A percentile compares a stretch with the other conserved stretches of the same genome.
These are phyloP conservation scores for Lithocarpus polystachyus DNA, from an alignment of 306 rosid species.

Conservation along the genomic window DNA sequence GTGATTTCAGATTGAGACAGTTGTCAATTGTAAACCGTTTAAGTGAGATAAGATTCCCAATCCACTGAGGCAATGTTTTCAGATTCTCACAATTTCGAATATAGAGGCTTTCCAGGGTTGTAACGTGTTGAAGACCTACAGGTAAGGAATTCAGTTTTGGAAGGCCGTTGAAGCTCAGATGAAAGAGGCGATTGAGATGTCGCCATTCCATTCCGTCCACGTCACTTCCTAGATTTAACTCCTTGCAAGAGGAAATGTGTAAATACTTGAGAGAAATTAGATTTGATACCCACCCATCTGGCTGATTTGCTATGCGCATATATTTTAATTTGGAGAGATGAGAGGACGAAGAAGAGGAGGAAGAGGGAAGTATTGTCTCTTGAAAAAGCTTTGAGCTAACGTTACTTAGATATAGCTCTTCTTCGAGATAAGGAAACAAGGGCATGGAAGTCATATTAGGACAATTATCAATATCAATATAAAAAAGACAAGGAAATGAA, in stretches of 20 bases:
- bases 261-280: too few species aligned
- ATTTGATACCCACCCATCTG: too few species aligned
- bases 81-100: background rate
- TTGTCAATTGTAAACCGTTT: background rate
- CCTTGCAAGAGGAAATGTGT: too few species aligned
- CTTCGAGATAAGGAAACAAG: background rate
- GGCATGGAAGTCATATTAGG: slow-evolving; percentile 22
- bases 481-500: slow-evolving; percentile 3
- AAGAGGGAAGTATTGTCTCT: background rate
- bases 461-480: background rate
- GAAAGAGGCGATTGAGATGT: background rate
- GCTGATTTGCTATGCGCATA: fast-evolving
- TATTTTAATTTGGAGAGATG: too few species aligned
- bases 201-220: background rate
- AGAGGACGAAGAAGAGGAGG: too few species aligned
- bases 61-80: background rate
- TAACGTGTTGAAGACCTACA: background rate
- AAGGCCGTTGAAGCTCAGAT: fast-evolving
- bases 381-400: background rate
- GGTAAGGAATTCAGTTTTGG: slow-evolving; percentile 5
- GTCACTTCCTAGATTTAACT: too few species aligned
- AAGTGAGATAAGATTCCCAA: background rate
- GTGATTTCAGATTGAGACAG: background rate
- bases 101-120: background rate
- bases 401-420: background rate